Evolutionary conservation across 495 filamentous ascomycete species (phyloP), one percentile per base, ranked within the genome.

Genomic region (Aspergillus kassunensis): DNA sequence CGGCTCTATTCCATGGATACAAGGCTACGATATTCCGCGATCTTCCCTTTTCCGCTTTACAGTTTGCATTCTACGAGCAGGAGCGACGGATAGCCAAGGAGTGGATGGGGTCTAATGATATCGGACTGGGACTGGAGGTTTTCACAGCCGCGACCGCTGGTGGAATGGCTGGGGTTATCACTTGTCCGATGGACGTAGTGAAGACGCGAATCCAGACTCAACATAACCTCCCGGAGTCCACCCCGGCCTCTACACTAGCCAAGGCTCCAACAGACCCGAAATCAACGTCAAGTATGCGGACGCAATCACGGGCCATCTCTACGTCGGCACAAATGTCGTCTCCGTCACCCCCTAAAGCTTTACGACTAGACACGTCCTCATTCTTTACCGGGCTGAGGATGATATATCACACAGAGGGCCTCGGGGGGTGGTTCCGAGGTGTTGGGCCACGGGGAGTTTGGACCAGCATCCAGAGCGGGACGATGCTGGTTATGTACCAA

Each of bases 151-250:
- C 87, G 6, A 86, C 83, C n/a, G 93, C 93, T 1, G 93, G 93
- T 47, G 92, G 93, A 21, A 83, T 97, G 70, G 93, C 93, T 1
- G 93, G 93, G 51, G 87, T 93, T 4, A 83, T 98, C 1, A 97
- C 93, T 2, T 96, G 91, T 63, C 93, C 93, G 12, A 79, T 98
- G 56, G 93, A 98, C 62, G 93, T 98, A 4, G 95, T 98, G 43
- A 98, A 98, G 71, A 98, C 93, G 1, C 79, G 93, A 42, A 85
- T 97, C n/a, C 93, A 98, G 66, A 98, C 93, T 1, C 92, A 97
- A 66, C 76, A 93, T 34, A 86, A 93, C 55, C n/a, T n/a, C n/a
- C 76, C 72, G 60, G 13, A 51, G 43, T 53, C 59, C 36, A 39
- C 30, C 43, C 48, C 48, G 23, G 45, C 60, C 25, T 37, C 54